Evolutionary conservation across 177 flowering plant genomes (phyloP).

Genomic region (Tripterygium wilfordii): DNA sequence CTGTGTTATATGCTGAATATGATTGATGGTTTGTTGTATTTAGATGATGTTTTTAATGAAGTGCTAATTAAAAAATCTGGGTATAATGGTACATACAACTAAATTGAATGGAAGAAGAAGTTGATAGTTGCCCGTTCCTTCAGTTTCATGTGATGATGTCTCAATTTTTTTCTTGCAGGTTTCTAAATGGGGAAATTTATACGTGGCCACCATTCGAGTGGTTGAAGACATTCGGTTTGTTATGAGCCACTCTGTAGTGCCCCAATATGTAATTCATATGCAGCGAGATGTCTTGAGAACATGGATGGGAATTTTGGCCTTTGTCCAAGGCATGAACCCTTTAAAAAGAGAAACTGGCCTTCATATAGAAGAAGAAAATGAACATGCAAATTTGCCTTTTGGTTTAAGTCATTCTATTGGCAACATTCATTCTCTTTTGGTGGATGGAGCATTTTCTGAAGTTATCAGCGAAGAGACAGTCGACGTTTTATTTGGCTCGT

Average conservation of each 20-base stretch:
- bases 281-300: slow-evolving; percentile 49
- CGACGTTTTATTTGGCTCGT: slow-evolving; percentile 10
- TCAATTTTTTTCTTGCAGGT: slow-evolving; percentile 41
- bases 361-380: slow-evolving; percentile 86
- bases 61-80: too few species aligned
- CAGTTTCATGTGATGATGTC: not conserved
- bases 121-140: not conserved
- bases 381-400: slow-evolving; percentile 54
- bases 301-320: slow-evolving; percentile 70
- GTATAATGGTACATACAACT: too few species aligned
- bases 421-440: slow-evolving; percentile 58
- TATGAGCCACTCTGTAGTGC: slow-evolving; percentile 68
- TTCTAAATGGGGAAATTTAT: slow-evolving; percentile 48
- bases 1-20: too few species aligned
- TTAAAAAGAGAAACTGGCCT: slow-evolving; percentile 77
- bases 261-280: slow-evolving; percentile 43
- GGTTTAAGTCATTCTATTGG: slow-evolving; percentile 54
- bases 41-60: too few species aligned
- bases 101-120: too few species aligned
- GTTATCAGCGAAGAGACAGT: slow-evolving; percentile 24
- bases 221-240: slow-evolving; percentile 80
- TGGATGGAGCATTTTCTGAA: slow-evolving; percentile 61
- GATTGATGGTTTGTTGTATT: too few species aligned
- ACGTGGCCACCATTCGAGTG: slow-evolving; percentile 57
- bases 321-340: slow-evolving; percentile 91